Conservation (phyloP, 116 monocot genomes). For the Papilionanthe hybrid region DNA sequence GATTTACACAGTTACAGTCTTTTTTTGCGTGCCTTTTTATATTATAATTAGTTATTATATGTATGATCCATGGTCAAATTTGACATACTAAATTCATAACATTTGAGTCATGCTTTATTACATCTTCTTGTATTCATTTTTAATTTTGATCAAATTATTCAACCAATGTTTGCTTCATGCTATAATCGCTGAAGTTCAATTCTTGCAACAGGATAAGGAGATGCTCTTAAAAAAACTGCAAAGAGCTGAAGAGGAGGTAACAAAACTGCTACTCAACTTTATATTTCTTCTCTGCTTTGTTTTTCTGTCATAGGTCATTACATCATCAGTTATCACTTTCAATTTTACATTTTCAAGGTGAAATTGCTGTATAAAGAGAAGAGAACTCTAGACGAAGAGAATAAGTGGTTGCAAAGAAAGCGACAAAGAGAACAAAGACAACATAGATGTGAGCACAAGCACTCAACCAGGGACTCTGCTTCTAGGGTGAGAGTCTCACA, state of each 20-base stretch:
- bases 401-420: conserved; percentile 46
- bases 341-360: conserved; percentile 33
- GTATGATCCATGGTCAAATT: too few relatives aligned
- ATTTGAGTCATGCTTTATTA: too few relatives aligned
- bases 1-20: too few relatives aligned
- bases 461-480: conserved; percentile 37
- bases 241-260: conserved; percentile 44
- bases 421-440: conserved; percentile 38
- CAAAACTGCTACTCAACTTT: neutral
- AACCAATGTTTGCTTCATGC: neutral
- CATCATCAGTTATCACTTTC: neutral
- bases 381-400: conserved; percentile 61
- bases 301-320: neutral
- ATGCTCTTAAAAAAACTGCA: conserved; percentile 56
- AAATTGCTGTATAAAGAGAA: conserved; percentile 67
- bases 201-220: conserved; percentile 65
- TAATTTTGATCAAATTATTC: neutral
- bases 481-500: conserved; percentile 34
- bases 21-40: too few relatives aligned
- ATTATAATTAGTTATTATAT: too few relatives aligned
- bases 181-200: conserved; percentile 49
- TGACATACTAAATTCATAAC: too few relatives aligned
- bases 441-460: conserved; percentile 36
- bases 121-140: neutral
- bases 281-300: neutral